phyloP scores from a whole-genome alignment of 306 rosid genomes.

The Pachyrhizus erosus region DNA sequence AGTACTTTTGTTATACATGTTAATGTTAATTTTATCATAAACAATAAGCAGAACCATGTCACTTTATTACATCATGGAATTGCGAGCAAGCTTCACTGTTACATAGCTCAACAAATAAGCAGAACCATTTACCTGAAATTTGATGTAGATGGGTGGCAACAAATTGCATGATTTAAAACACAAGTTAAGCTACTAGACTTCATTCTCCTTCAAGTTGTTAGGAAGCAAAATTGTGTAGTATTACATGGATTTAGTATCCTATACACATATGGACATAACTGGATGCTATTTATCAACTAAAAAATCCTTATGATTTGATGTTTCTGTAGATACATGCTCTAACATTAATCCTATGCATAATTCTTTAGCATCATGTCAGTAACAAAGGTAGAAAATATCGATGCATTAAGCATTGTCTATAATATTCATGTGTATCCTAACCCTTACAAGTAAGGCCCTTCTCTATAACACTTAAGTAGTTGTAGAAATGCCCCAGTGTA shows the following conservation, averaged over 20 bases:
- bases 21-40: no score
- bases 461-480: not conserved
- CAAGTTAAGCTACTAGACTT: not conserved
- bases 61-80: not conserved
- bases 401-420: not conserved
- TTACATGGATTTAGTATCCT: not conserved
- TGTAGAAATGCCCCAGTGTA: not conserved
- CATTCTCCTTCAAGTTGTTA: not conserved
- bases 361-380: slow-evolving; percentile 8
- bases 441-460: not conserved
- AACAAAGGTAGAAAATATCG: not conserved
- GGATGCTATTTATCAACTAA: slow-evolving; percentile 19
- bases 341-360: slow-evolving; percentile 1
- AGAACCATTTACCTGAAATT: slow-evolving; percentile 2
- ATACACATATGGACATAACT: not conserved
- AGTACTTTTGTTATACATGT: no score
- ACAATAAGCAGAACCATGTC: not conserved
- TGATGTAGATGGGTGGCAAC: not conserved
- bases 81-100: not conserved
- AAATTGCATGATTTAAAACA: slow-evolving; percentile 14
- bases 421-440: not conserved
- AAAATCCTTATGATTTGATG: not conserved
- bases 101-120: slow-evolving; percentile 2
- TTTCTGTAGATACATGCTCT: not conserved
- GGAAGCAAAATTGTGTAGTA: not conserved